A percentile compares a stretch with the other conserved stretches of the same genome.
These are phyloP conservation scores for Rhizopogon roseolus DNA, from an alignment of 768 basidiomycete species.

Conservation along the genomic window DNA sequence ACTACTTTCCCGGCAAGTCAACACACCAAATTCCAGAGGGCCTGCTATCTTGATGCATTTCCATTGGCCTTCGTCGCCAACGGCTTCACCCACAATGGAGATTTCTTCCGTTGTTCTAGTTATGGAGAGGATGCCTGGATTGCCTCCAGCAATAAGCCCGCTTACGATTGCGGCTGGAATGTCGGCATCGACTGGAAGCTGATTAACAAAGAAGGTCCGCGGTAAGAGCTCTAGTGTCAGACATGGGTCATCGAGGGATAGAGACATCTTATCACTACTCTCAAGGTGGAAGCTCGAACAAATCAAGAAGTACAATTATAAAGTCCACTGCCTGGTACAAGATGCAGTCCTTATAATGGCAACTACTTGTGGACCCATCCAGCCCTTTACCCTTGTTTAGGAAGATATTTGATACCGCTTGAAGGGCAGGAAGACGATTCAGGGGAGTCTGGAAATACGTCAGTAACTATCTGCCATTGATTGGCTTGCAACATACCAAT, in stretches of 20 bases:
- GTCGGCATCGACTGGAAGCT: constrained; percentile 28
- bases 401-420: constrained; percentile 56
- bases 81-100: constrained; percentile 49
- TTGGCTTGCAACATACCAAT: constrained; percentile 41
- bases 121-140: constrained; percentile 44
- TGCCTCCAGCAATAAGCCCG: constrained; percentile 24
- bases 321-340: background rate
- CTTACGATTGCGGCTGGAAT: constrained; percentile 23
- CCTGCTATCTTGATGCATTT: constrained; percentile 58
- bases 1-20: background rate
- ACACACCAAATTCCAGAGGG: constrained; percentile 59
- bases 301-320: background rate
- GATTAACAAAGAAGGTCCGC: constrained; percentile 41
- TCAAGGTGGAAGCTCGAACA: background rate
- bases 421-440: constrained; percentile 45
- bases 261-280: constrained; percentile 28
- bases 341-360: background rate
- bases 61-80: constrained; percentile 42
- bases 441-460: constrained; percentile 41
- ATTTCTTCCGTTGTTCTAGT: constrained; percentile 59
- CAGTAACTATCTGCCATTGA: background rate
- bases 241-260: constrained; percentile 40
- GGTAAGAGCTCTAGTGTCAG: constrained; percentile 44
- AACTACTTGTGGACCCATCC: background rate
- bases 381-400: constrained; percentile 33